phyloP scores from a whole-genome alignment of 192 early-diverging fungal genomes.

The Rhizophagus clarus region DNA sequence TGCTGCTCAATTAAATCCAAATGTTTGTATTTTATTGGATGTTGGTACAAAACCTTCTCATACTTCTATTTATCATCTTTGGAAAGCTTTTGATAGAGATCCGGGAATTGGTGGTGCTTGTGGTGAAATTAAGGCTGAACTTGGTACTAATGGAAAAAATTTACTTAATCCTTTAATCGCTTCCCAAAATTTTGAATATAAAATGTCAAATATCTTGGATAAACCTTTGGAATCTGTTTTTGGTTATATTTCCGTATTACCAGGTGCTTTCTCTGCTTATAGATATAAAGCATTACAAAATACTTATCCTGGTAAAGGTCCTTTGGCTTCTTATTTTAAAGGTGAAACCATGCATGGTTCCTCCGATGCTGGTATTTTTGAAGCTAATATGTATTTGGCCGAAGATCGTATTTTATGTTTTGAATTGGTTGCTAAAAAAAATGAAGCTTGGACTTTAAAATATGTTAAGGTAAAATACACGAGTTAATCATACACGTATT shows the following conservation, averaged over 20 bases:
- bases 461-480: slow-evolving; percentile 78
- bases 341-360: slow-evolving; percentile 81
- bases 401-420: slow-evolving; percentile 96
- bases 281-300: slow-evolving; percentile 84
- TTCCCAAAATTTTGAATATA: slow-evolving; percentile 98
- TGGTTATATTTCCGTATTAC: slow-evolving; percentile 95
- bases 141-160: slow-evolving; percentile 68
- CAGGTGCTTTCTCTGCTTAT: slow-evolving; percentile 97
- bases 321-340: slow-evolving; percentile 86
- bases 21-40: slow-evolving; percentile 90
- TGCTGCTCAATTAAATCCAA: slow-evolving; percentile 75
- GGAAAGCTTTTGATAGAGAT: slow-evolving; percentile 88
- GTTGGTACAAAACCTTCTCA: slow-evolving; percentile 88
- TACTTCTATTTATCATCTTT: slow-evolving; percentile 87
- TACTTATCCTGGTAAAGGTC: slow-evolving; percentile 57
- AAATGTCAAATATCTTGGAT: slow-evolving; percentile 97
- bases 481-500: background rate
- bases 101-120: slow-evolving; percentile 88
- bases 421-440: slow-evolving; percentile 85
- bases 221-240: slow-evolving; percentile 95
- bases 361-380: slow-evolving; percentile 67
- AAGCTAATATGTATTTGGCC: slow-evolving; percentile 93
- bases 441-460: slow-evolving; percentile 75
- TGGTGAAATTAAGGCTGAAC: slow-evolving; percentile 89
- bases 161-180: slow-evolving; percentile 89